phyloP scores from a whole-genome alignment of 2,329 filamentous ascomycete species.

The Exophiala spinifera region DNA sequence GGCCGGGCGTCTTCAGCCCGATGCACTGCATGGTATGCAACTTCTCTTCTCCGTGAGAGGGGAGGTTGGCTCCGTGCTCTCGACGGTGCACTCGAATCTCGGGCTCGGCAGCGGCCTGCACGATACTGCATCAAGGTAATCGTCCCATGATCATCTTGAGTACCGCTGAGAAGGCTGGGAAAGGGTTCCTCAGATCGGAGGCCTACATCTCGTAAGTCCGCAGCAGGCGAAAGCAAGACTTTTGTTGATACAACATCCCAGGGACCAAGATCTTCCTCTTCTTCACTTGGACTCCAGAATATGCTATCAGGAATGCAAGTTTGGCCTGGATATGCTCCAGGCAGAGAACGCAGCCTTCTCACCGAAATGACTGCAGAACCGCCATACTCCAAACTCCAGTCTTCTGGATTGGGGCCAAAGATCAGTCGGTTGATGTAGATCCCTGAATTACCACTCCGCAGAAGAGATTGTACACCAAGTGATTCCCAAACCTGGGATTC shows the following conservation, averaged over 20 bases:
- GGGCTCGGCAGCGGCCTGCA: neutral
- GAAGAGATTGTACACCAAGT: neutral
- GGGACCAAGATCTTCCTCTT: neutral
- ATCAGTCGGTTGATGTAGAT: constrained; percentile 2
- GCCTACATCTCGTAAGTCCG: neutral
- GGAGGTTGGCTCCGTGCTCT: neutral
- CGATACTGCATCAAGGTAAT: constrained; percentile 1
- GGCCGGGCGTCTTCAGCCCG: neutral
- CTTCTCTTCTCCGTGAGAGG: neutral
- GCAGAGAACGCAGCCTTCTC: neutral
- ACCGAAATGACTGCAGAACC: neutral
- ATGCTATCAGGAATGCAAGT: neutral
- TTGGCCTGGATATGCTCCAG: neutral
- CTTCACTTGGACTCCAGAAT: neutral
- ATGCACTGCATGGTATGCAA: neutral
- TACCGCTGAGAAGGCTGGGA: neutral
- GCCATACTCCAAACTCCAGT: constrained; percentile 5
- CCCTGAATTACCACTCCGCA: neutral
- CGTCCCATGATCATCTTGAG: constrained; percentile 1
- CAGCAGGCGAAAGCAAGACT: neutral
- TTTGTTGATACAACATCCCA: neutral
- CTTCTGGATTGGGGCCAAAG: constrained; percentile 6
- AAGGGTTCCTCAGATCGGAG: neutral
- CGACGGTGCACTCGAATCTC: no score
- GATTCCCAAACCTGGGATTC: constrained; percentile 6